Evolutionary conservation across 2,329 filamentous ascomycete species (phyloP), one percentile per base, ranked within the genome.

Genomic region (Xylariaceae sp.): DNA sequence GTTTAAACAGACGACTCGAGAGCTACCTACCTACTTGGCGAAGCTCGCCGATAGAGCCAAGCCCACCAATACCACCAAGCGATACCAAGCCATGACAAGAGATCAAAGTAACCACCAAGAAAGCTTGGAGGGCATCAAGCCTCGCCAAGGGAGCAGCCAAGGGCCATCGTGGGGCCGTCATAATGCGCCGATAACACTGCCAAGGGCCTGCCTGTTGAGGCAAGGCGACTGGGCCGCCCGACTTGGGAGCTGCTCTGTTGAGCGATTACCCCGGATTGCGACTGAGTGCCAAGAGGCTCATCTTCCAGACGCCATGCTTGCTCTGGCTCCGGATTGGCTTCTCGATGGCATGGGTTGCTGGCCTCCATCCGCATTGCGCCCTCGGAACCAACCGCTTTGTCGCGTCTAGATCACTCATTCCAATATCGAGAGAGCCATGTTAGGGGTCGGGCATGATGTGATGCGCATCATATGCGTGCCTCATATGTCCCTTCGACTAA

Each of bases 291-390:
- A 40, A 42, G 32, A 31, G 35, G 38, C 29, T 32, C n/a, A 7
- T 34, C 37, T 43, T 19, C 38, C 16, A 34, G 22, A 16, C n/a
- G 22, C n/a, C 31, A 35, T n/a, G 12, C 26, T 24, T 19, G 37
- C 30, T 18, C 31, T 32, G 13, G 30, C 38, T 35, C 41, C 29
- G 38, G 44, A 49, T 47, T 41, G 47, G 39, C 33, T 39, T 38
- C 24, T 36, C 19, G 15, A 29, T 12, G n/a, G 29, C 31, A 28
- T 13, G 11, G 38, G 39, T 13, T 26, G 40, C 13, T 19, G 38
- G 37, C 41, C 47, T 48, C 47, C 44, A 47, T 50, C 47, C 44
- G 41, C 34, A 45, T 47, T 33, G 26, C 42, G 39, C 43, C 42
- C 34, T 43, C 45, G 47, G 47, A 45, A 42, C 39, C 44, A 41